Conservation (phyloP, 495 filamentous ascomycete species). For the Pyrenula aspistea region DNA sequence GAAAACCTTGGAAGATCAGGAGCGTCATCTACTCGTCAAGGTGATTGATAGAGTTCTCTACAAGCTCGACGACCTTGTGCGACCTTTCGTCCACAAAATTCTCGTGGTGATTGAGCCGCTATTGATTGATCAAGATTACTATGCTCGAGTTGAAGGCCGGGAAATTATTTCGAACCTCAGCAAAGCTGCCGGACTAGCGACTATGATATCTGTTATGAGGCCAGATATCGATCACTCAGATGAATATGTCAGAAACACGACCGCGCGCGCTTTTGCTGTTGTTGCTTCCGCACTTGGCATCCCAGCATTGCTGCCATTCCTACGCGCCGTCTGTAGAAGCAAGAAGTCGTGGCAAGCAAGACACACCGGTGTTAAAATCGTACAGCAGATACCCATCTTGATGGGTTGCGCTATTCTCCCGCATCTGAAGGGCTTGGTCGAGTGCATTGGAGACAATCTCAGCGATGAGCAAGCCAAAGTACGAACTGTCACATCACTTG, state of each 20-base stretch:
- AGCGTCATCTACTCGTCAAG: slow-evolving; percentile 96
- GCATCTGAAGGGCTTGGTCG: slow-evolving; percentile 90
- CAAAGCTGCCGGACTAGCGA: slow-evolving; percentile 93
- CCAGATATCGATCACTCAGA: slow-evolving; percentile 98
- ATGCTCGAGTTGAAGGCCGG: slow-evolving; percentile 93
- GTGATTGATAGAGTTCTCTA: slow-evolving; percentile 98
- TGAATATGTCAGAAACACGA: slow-evolving; percentile 99
- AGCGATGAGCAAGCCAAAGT: slow-evolving; percentile 98
- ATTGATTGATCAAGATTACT: slow-evolving; percentile 98
- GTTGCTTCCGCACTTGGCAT: slow-evolving; percentile 96
- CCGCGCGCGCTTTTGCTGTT: slow-evolving; percentile 92
- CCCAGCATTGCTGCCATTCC: slow-evolving; percentile 86
- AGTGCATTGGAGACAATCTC: slow-evolving; percentile 89
- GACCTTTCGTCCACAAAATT: slow-evolving; percentile 96
- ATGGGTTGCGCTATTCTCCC: slow-evolving; percentile 98
- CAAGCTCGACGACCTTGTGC: slow-evolving; percentile 94
- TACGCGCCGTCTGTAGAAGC: slow-evolving; percentile 88
- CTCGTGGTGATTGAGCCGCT: slow-evolving; percentile 97
- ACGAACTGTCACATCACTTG: slow-evolving; percentile 85
- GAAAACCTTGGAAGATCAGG: slow-evolving; percentile 95
- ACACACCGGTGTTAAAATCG: slow-evolving; percentile 98
- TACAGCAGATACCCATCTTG: slow-evolving; percentile 98
- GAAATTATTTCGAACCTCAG: slow-evolving; percentile 97
- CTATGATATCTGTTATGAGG: slow-evolving; percentile 98
- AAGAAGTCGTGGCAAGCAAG: slow-evolving; percentile 99